These are phyloP conservation scores for Dendrothele bispora DNA, from an alignment of 768 basidiomycete genomes.

Conservation along the genomic window DNA sequence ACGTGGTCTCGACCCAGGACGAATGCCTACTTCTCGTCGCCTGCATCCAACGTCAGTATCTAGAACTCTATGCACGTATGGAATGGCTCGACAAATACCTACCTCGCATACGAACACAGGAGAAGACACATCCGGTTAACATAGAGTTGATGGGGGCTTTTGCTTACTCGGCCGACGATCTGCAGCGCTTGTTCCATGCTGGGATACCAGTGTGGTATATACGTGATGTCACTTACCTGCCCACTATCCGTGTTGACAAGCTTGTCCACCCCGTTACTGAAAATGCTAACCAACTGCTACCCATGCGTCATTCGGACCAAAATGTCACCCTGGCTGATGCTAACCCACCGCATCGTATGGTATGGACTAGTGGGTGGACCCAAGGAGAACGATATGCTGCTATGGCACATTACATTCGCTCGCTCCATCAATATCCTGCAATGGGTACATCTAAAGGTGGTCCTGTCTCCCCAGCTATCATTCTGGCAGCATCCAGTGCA, in stretches of 20 bases:
- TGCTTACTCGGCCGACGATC: background rate
- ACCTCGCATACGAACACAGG: background rate
- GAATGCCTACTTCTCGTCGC: background rate
- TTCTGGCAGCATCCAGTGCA: too few species aligned
- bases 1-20: background rate
- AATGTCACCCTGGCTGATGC: background rate
- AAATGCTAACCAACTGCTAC: background rate
- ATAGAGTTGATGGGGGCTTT: background rate
- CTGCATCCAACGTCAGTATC: background rate
- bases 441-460: too few species aligned
- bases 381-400: too few species aligned
- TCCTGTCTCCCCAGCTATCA: too few species aligned
- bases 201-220: slow-evolving; percentile 6
- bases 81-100: background rate
- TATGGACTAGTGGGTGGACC: background rate
- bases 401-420: too few species aligned
- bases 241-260: background rate
- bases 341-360: background rate
- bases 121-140: background rate
- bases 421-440: too few species aligned
- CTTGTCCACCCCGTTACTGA: background rate
- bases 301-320: background rate
- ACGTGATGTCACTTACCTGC: background rate
- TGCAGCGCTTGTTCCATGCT: background rate
- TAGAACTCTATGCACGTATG: background rate